Base-by-base conservation (phyloP, 192 early-diverging fungal genomes). In the Backusella liffmaniae region DNA sequence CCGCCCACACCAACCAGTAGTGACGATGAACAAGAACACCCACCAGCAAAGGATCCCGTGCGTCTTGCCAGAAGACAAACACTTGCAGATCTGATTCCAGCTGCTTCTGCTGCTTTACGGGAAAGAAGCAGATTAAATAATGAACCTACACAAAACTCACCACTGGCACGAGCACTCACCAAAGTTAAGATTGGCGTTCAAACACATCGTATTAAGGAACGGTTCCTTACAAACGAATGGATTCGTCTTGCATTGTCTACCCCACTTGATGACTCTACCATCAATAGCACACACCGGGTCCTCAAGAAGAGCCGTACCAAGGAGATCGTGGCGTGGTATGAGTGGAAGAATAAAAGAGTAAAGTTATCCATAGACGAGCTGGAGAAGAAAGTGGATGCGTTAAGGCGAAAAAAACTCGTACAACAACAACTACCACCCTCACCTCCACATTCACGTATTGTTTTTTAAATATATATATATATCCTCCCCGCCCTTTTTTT, bases 251-350 rank as follows among this genome's bases (percentile, higher is more conserved):
- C 78, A 5, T 62, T 83, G 4, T 26, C 37, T 21, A 29, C 79
- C 21, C 72, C 75, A 21, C 72, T 83, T 1, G 78, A 79, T 67
- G 73, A 71, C 9, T 51, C 71, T 21, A 59, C 66, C 41, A 66
- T 79, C 72, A 74, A 73, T 39, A 76, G 29, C 29, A 66, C 7
- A 23, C 35, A 32, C 21, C 67, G 26, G 32, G 46, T 51, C 18
- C 42, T 13, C 29, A 72, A 67, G 12, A 73, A 16, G 62, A 75
- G 68, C 12, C 66, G 82, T 10, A 83, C 82, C 15, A 72, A 67
- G 13, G 77, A 73, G 42, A 83, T 83, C 18, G 78, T 75, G 10
- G 59, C 70, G 35, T 83, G 78, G 78, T 79, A 79, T 66, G 82
- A 79, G 46, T 80, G 77, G 75, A 78, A 76, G 41, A 51, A 70